Conservation (phyloP, 1,284 basidiomycete species). For the Ustilago trichophora region DNA sequence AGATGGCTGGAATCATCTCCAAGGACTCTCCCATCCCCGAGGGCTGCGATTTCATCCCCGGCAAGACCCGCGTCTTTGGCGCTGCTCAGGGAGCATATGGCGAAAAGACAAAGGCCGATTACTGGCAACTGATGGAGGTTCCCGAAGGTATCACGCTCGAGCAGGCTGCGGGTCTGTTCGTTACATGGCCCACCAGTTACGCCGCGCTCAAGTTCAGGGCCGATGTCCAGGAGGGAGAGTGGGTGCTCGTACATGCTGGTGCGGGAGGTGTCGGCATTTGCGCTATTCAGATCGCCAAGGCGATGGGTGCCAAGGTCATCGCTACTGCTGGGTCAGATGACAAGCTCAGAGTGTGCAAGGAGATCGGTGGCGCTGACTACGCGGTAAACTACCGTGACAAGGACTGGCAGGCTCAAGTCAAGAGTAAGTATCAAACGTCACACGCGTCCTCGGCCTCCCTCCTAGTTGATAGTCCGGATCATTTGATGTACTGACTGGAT, state of each 20-base stretch:
- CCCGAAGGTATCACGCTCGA: conserved; percentile 76
- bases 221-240: conserved; percentile 52
- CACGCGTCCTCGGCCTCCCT: no score
- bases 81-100: conserved; percentile 81
- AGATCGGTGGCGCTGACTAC: conserved; percentile 55
- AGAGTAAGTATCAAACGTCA: no score
- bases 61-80: conserved; percentile 88
- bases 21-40: conserved; percentile 79
- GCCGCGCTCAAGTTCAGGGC: conserved; percentile 56
- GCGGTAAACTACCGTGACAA: conserved; percentile 60
- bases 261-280: conserved; percentile 84
- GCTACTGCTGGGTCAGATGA: conserved; percentile 58
- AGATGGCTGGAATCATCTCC: conserved; percentile 85
- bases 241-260: conserved; percentile 59
- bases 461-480: no score
- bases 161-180: conserved; percentile 71
- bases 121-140: conserved; percentile 71
- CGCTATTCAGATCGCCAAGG: conserved; percentile 63
- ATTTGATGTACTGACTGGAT: no score
- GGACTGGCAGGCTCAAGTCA: conserved; percentile 60
- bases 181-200: conserved; percentile 63
- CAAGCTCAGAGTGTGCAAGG: conserved; percentile 56
- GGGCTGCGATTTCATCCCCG: conserved; percentile 80
- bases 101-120: conserved; percentile 69
- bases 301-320: conserved; percentile 59